A percentile compares a stretch with the other conserved stretches of the same genome.
Conservation (phyloP, 345 rosid genomes). For the Aurinia saxatilis region DNA sequence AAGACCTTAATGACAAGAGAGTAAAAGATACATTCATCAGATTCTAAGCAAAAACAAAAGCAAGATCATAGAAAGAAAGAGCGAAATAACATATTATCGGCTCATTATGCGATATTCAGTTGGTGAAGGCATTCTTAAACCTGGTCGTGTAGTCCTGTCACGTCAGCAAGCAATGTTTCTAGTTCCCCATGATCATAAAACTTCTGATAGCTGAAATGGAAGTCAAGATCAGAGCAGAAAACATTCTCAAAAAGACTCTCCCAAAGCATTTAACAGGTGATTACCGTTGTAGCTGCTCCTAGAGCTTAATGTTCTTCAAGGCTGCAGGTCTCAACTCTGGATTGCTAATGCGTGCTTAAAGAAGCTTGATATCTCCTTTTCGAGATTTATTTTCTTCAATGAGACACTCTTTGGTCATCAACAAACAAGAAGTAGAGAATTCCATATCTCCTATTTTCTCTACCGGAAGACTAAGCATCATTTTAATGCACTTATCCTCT, state of each 20-base stretch:
- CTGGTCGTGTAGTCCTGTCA: conserved; percentile 68
- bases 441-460: conserved; percentile 60
- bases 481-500: conserved; percentile 46
- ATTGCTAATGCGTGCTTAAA: conserved; percentile 44
- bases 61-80: background rate
- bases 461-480: conserved; percentile 51
- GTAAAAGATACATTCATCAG: background rate
- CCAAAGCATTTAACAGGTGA: conserved; percentile 14
- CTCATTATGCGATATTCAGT: conserved; percentile 62
- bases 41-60: background rate
- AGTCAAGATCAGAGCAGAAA: conserved; percentile 12
- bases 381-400: conserved; percentile 54
- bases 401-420: conserved; percentile 48
- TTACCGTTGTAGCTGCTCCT: conserved; percentile 63
- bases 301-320: conserved; percentile 58
- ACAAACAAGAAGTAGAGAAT: conserved; percentile 36
- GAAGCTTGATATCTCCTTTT: conserved; percentile 59
- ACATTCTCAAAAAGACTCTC: background rate
- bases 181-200: conserved; percentile 68
- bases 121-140: conserved; percentile 33
- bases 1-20: conserved; percentile 51
- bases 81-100: conserved; percentile 48
- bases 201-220: conserved; percentile 52
- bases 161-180: conserved; percentile 54
- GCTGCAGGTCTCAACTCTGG: conserved; percentile 56